These are phyloP conservation scores for Pisolithus marmoratus DNA, from an alignment of 768 basidiomycete species.

Conservation along the genomic window DNA sequence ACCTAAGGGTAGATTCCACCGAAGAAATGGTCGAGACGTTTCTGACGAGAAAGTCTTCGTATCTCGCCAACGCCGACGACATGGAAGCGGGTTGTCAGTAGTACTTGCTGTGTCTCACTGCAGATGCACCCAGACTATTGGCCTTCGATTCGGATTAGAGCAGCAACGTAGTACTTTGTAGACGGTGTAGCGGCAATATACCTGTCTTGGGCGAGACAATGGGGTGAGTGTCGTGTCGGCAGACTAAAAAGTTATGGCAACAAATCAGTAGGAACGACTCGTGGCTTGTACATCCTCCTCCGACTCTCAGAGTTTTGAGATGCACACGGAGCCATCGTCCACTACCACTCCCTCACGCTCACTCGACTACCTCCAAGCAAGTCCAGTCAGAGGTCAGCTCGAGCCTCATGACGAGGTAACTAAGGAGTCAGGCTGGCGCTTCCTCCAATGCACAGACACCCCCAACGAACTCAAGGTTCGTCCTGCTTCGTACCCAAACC, in stretches of 20 bases:
- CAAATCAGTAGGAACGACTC: constrained; percentile 10
- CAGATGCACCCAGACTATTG: too few relatives aligned
- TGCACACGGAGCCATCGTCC: constrained; percentile 21
- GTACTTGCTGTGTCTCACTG: too few relatives aligned
- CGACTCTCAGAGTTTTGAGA: constrained; percentile 10
- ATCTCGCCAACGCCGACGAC: constrained; percentile 61
- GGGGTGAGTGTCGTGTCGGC: neutral
- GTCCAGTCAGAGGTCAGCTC: constrained; percentile 69
- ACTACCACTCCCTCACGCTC: constrained; percentile 21
- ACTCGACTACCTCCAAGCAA: constrained; percentile 54
- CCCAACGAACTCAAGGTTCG: constrained; percentile 67
- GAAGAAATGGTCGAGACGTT: constrained; percentile 83
- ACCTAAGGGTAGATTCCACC: constrained; percentile 85
- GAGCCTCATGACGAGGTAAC: constrained; percentile 54
- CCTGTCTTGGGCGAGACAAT: too few relatives aligned
- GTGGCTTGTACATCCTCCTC: constrained; percentile 12
- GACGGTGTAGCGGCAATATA: too few relatives aligned
- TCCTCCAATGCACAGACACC: constrained; percentile 72
- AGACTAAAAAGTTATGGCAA: neutral
- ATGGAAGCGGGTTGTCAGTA: constrained; percentile 28
- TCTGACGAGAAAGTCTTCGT: constrained; percentile 77
- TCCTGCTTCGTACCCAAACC: neutral
- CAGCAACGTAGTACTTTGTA: too few relatives aligned
- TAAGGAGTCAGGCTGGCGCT: constrained; percentile 58
- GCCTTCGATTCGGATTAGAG: too few relatives aligned